Base-by-base conservation (phyloP, 2,329 filamentous ascomycete species). In the Aurifilum marmelostoma region DNA sequence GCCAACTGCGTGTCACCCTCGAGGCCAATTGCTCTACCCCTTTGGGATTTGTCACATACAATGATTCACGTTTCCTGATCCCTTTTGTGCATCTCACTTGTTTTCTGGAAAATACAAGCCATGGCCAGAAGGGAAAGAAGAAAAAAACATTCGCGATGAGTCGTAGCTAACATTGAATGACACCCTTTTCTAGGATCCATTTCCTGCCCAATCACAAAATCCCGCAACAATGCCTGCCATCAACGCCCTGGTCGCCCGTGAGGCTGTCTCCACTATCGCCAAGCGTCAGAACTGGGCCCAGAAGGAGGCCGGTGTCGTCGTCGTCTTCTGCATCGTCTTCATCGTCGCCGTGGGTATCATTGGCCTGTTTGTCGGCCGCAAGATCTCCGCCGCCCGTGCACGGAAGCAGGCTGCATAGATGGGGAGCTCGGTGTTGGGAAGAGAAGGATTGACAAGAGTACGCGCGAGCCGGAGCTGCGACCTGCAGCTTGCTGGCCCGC, bases 251-350 rank as follows among this genome's bases (percentile, higher is more conserved):
- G 71, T 78, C 72, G 75, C 76, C 67, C 77, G 77, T 75, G 74
- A 78, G 72, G 63, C 74, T 70, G 47, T 76, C 67, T 68, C 73
- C 81, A 82, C 74, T 79, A 80, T 88, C 71, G 76, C 80, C 75
- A 88, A 84, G 81, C 84, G 83, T 71, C 83, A 85, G 79, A 87
- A 89, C 81, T 90, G 86, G 85, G 86, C 88, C 32, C 73, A 78
- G 71, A 74, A 78, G 41, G 85, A 90, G 75, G 82, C 85, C 59
- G 88, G 88, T 77, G 87, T 89, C 71, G 82, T 90, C 64, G 80
- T 89, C 72, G 88, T 90, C 68, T 88, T 90, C 78, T 83, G 80
- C 77, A 87, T 90, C 73, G 81, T 89, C 77, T 86, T 86, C 75
- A 74, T 88, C 70, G 84, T 90, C 72, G 82, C 71, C 52, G 67